These are phyloP conservation scores for Kodamaea arcana DNA, from an alignment of 1,139 yeast genomes.

Conservation along the genomic window DNA sequence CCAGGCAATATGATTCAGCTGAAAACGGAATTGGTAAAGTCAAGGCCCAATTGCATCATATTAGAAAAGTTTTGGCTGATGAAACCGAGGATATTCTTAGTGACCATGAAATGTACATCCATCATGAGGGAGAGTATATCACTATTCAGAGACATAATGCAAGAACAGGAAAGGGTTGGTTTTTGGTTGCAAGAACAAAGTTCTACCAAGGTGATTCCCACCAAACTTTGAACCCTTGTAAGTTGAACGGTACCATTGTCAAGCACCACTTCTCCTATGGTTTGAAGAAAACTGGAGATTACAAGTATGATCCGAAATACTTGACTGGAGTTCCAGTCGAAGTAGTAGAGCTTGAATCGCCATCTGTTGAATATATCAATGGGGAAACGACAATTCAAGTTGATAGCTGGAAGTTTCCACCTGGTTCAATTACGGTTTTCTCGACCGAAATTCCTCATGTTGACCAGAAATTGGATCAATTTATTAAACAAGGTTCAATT, in stretches of 20 bases:
- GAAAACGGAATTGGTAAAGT: slow-evolving; percentile 69
- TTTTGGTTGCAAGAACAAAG: slow-evolving; percentile 81
- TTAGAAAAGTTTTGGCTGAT: slow-evolving; percentile 58
- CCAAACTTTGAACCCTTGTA: slow-evolving; percentile 57
- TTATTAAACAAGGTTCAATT: slow-evolving; percentile 66
- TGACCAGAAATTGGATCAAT: slow-evolving; percentile 53
- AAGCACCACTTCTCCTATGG: slow-evolving; percentile 57
- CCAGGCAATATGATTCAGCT: slow-evolving; percentile 49
- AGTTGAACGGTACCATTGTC: slow-evolving; percentile 63
- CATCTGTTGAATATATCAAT: slow-evolving; percentile 43
- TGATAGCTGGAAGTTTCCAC: slow-evolving; percentile 61
- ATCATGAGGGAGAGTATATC: slow-evolving; percentile 88
- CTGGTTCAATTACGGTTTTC: slow-evolving; percentile 85
- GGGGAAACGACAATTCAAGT: slow-evolving; percentile 50
- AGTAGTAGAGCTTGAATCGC: slow-evolving; percentile 49
- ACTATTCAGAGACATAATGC: slow-evolving; percentile 87
- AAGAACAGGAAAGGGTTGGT: slow-evolving; percentile 83
- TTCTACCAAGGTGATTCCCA: slow-evolving; percentile 44
- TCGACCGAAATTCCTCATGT: slow-evolving; percentile 64
- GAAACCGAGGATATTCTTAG: slow-evolving; percentile 61
- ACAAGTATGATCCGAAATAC: slow-evolving; percentile 34
- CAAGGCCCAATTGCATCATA: slow-evolving; percentile 55
- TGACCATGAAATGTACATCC: slow-evolving; percentile 90
- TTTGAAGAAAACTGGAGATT: slow-evolving; percentile 52
- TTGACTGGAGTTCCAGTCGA: slow-evolving; percentile 63